phyloP scores from a whole-genome alignment of 2,329 filamentous ascomycete species.

The Talaromyces amestolkiae region DNA sequence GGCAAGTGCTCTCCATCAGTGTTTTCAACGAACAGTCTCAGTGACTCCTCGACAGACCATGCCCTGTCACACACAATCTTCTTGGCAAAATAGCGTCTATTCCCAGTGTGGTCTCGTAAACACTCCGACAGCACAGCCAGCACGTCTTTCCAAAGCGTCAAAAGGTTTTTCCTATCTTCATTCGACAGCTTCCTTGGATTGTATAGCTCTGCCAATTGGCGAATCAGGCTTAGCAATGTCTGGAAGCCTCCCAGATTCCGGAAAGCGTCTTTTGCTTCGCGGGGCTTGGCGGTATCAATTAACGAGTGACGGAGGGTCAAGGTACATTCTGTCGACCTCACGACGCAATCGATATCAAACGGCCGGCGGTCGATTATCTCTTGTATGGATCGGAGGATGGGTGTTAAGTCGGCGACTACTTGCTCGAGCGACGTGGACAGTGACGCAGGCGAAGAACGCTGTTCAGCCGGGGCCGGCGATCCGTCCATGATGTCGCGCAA shows the following conservation, averaged over 20 bases:
- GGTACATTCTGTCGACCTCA: constrained; percentile 55
- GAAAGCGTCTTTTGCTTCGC: constrained; percentile 72
- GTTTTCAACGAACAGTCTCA: constrained; percentile 64
- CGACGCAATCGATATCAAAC: constrained; percentile 33
- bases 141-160: constrained; percentile 61
- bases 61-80: constrained; percentile 75
- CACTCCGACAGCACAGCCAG: constrained; percentile 67
- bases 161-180: constrained; percentile 63
- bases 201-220: constrained; percentile 72
- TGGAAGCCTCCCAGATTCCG: constrained; percentile 77
- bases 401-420: constrained; percentile 15
- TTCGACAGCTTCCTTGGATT: constrained; percentile 59
- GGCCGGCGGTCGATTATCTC: constrained; percentile 30
- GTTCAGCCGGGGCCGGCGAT: constrained; percentile 12
- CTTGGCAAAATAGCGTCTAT: constrained; percentile 80
- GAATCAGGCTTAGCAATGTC: constrained; percentile 65
- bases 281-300: constrained; percentile 51
- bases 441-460: constrained; percentile 12
- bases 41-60: constrained; percentile 69
- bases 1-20: constrained; percentile 34
- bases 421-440: constrained; percentile 11
- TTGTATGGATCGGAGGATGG: constrained; percentile 37
- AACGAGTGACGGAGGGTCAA: constrained; percentile 66
- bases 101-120: constrained; percentile 77
- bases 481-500: constrained; percentile 18